These are phyloP conservation scores for Citrus medica DNA, from an alignment of 345 rosid genomes.

Conservation along the genomic window DNA sequence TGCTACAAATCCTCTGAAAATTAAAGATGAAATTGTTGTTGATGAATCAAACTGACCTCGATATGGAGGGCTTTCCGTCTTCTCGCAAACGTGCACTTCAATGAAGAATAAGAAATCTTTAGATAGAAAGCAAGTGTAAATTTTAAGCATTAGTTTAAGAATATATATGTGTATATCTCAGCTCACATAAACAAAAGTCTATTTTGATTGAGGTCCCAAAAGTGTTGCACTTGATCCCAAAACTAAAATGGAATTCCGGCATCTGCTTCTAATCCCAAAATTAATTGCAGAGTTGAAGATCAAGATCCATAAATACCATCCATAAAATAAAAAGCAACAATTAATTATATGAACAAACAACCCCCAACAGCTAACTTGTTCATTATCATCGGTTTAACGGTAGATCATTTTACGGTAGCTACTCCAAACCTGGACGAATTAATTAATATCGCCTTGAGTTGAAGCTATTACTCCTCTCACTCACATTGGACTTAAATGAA, in stretches of 20 bases:
- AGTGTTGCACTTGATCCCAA: not conserved
- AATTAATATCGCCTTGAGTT: constrained; percentile 7
- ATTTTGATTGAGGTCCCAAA: not conserved
- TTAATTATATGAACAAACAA: not conserved
- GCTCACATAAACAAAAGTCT: not conserved
- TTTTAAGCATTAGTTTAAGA: not conserved
- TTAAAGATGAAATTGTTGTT: not conserved
- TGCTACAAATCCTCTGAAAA: not conserved
- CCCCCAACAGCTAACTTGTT: not conserved
- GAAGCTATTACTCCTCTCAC: constrained; percentile 1
- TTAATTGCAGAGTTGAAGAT: not conserved
- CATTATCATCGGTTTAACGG: not conserved
- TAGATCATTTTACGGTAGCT: not conserved
- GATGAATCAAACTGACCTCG: not conserved
- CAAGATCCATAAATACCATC: not conserved
- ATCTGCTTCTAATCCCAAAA: not conserved
- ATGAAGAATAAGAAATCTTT: not conserved
- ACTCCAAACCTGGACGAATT: not conserved
- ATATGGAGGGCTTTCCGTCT: not conserved
- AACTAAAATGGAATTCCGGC: not conserved
- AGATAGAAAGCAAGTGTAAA: not conserved
- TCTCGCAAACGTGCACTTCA: not conserved
- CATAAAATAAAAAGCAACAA: not conserved
- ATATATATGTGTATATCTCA: not conserved
- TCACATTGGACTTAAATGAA: not conserved